Conservation (phyloP, 2,329 filamentous ascomycete genomes). For the Volutella citrinella region DNA sequence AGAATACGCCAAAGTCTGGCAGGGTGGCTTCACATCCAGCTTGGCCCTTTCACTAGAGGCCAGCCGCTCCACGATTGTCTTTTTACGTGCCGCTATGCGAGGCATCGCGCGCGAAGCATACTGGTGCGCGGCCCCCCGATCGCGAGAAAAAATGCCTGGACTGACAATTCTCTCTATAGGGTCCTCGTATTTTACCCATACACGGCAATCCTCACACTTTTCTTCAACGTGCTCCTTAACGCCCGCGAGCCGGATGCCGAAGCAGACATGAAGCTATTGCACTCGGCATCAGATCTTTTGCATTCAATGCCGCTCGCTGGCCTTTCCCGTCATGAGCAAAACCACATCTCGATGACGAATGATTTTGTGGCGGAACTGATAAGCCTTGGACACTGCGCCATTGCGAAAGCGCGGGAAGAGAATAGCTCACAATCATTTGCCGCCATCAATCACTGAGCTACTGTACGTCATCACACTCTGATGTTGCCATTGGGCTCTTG, state of each 20-base stretch:
- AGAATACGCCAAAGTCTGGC: slow-evolving; percentile 27
- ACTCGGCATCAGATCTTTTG: slow-evolving; percentile 39
- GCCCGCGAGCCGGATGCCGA: slow-evolving; percentile 40
- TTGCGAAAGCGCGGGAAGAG: slow-evolving; percentile 25
- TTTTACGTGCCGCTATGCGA: slow-evolving; percentile 39
- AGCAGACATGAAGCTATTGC: slow-evolving; percentile 44
- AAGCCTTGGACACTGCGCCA: slow-evolving; percentile 38
- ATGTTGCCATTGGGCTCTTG: no score
- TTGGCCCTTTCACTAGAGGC: slow-evolving; percentile 51
- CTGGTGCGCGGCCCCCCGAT: no score
- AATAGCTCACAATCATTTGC: no score
- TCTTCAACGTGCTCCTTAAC: slow-evolving; percentile 50
- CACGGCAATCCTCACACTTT: slow-evolving; percentile 49
- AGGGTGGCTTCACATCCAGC: slow-evolving; percentile 46
- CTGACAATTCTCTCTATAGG: slow-evolving; percentile 29
- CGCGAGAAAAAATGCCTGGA: slow-evolving; percentile 20
- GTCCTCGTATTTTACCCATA: slow-evolving; percentile 53
- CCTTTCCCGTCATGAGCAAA: slow-evolving; percentile 31
- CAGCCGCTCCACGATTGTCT: slow-evolving; percentile 50
- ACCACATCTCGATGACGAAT: slow-evolving; percentile 39
- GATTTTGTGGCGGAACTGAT: slow-evolving; percentile 41
- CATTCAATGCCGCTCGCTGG: slow-evolving; percentile 30
- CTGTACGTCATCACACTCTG: no score
- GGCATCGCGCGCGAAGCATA: slow-evolving; percentile 43
- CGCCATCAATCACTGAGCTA: no score